Conservation (phyloP, 2,329 filamentous ascomycete genomes). For the Juglanconis juglandina region DNA sequence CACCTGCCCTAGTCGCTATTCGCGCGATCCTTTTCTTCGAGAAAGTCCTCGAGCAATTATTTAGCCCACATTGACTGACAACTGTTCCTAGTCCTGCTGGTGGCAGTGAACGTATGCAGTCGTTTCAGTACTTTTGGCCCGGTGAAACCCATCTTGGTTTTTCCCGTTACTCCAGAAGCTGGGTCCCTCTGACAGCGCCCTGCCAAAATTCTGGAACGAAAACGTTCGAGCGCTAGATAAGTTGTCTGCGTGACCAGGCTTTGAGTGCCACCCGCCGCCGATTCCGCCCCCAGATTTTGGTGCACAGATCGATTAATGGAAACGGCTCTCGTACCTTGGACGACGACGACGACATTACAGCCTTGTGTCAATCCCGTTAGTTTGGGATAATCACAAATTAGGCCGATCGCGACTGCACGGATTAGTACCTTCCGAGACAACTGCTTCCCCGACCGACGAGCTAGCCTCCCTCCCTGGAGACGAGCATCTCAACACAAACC, state of each 20-base stretch:
- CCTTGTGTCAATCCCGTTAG: neutral
- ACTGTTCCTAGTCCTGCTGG: conserved; percentile 2
- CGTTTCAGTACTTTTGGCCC: conserved; percentile 11
- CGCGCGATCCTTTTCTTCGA: neutral
- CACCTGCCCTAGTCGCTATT: conserved; percentile 13
- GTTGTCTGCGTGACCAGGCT: neutral
- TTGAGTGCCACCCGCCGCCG: neutral
- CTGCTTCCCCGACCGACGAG: neutral
- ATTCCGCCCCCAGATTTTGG: neutral
- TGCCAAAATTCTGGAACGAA: neutral
- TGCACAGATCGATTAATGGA: conserved; percentile 4
- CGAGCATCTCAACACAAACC: neutral
- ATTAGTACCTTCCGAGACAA: neutral
- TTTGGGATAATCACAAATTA: neutral
- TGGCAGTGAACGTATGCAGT: conserved; percentile 10
- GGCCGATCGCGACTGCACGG: neutral
- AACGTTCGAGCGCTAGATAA: neutral
- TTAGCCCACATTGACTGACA: conserved; percentile 1
- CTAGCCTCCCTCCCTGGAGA: neutral
- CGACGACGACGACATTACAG: neutral
- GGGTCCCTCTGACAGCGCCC: neutral
- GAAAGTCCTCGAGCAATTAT: no score
- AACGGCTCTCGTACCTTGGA: neutral
- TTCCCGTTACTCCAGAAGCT: neutral
- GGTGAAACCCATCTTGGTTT: neutral